These are phyloP conservation scores for Coemansia sp. DNA, from an alignment of 192 early-diverging fungal genomes.

Conservation along the genomic window DNA sequence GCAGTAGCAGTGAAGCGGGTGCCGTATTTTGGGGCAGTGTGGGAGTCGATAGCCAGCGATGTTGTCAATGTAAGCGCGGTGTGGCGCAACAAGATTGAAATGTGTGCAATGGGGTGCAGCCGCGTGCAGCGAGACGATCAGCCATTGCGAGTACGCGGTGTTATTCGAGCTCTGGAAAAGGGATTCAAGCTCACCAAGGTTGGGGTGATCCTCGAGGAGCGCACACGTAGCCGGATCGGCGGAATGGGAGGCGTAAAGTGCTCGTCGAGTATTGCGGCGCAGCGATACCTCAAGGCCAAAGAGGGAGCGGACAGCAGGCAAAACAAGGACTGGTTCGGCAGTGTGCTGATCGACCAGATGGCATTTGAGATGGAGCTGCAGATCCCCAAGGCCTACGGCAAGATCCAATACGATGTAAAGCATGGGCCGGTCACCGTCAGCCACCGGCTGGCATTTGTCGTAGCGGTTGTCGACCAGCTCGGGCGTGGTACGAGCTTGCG, in stretches of 20 bases:
- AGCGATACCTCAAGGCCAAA: constrained; percentile 36
- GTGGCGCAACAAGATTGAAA: constrained; percentile 53
- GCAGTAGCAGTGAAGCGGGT: constrained; percentile 54
- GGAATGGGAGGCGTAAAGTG: constrained; percentile 21
- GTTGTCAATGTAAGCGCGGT: constrained; percentile 46
- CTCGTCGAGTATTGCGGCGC: constrained; percentile 36
- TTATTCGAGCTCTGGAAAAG: constrained; percentile 51
- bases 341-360: constrained; percentile 48
- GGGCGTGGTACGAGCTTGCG: constrained; percentile 53
- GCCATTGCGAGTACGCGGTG: constrained; percentile 41
- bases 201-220: constrained; percentile 53
- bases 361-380: constrained; percentile 53
- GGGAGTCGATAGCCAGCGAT: constrained; percentile 54
- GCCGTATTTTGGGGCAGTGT: constrained; percentile 44
- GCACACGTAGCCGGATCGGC: constrained; percentile 39
- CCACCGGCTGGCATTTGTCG: constrained; percentile 54
- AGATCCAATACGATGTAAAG: constrained; percentile 56
- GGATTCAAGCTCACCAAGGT: constrained; percentile 49
- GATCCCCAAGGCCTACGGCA: constrained; percentile 50
- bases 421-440: constrained; percentile 54
- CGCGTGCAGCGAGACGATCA: constrained; percentile 52
- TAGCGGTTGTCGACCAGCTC: constrained; percentile 45
- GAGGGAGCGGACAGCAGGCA: constrained; percentile 10
- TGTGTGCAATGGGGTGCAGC: constrained; percentile 55
- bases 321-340: constrained; percentile 25